Percentiles rank a stretch among this genome's conserved stretches.
phyloP scores from a whole-genome alignment of 495 filamentous ascomycete genomes.

The Hypoxylon crocopeplum region DNA sequence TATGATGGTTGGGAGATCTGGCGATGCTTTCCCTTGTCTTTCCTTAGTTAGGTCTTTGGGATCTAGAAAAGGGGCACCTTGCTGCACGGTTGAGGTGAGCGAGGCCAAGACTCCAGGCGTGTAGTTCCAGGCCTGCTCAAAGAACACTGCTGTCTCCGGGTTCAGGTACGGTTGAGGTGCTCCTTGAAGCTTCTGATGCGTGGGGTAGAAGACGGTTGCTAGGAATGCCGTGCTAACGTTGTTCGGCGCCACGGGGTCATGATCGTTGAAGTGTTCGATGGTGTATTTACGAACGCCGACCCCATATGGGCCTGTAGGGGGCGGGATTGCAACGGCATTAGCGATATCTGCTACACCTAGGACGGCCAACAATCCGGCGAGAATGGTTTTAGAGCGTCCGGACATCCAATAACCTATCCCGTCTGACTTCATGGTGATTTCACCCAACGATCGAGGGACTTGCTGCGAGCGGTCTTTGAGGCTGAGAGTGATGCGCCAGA shows the following conservation, averaged over 20 bases:
- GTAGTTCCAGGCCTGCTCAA: constrained; percentile 27
- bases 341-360: neutral
- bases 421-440: neutral
- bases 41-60: neutral
- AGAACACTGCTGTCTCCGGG: constrained; percentile 26
- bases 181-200: constrained; percentile 20
- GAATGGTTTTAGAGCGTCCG: too few species aligned
- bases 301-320: constrained; percentile 26
- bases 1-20: constrained; percentile 22
- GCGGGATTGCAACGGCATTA: constrained; percentile 15
- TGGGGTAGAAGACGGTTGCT: constrained; percentile 38
- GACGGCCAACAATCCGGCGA: neutral
- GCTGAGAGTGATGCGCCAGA: too few species aligned
- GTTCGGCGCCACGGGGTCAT: constrained; percentile 32
- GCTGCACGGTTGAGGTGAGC: constrained; percentile 31
- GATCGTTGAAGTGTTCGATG: constrained; percentile 25
- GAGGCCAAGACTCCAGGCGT: constrained; percentile 24
- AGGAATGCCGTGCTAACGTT: constrained; percentile 35
- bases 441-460: too few species aligned
- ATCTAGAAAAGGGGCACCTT: constrained; percentile 23
- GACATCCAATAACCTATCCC: too few species aligned
- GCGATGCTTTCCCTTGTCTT: neutral
- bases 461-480: too few species aligned
- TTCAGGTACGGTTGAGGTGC: constrained; percentile 30
- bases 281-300: constrained; percentile 29